Evolutionary conservation across 441 rosid species (phyloP).

Genomic region (Dalechampia spathulata): DNA sequence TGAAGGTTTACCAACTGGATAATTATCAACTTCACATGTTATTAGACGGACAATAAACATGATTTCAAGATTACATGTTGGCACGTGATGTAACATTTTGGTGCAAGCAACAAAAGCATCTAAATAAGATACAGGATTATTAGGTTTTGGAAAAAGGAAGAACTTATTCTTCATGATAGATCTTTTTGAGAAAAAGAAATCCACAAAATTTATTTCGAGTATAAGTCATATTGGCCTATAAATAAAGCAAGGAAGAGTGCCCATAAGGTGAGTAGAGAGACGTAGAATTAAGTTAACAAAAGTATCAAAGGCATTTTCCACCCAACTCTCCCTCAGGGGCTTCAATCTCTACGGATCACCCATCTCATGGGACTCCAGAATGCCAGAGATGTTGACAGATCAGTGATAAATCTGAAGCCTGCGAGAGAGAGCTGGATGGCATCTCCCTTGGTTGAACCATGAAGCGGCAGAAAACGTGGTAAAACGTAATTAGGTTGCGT

Average conservation of each 20-base stretch:
- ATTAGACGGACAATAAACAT: too few species aligned
- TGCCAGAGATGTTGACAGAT: background rate
- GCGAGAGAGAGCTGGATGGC: background rate
- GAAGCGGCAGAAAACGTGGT: too few species aligned
- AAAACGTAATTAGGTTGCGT: too few species aligned
- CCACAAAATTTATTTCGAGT: background rate
- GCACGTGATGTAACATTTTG: background rate
- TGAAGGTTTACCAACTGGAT: too few species aligned
- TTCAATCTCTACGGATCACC: background rate
- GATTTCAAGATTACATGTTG: background rate
- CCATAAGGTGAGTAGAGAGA: background rate
- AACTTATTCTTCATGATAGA: background rate
- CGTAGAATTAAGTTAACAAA: background rate
- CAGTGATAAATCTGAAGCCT: background rate
- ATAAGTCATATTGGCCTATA: background rate
- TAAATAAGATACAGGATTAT: background rate
- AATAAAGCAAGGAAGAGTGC: background rate
- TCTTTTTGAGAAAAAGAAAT: background rate
- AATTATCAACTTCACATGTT: too few species aligned
- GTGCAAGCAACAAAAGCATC: background rate
- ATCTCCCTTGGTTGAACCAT: background rate
- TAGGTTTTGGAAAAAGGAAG: background rate
- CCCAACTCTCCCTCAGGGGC: constrained; percentile 11
- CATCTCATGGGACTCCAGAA: too few species aligned
- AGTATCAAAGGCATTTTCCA: background rate